Evolutionary conservation across 2,329 filamentous ascomycete genomes (phyloP).

Genomic region (Emericellopsis cladophorae): DNA sequence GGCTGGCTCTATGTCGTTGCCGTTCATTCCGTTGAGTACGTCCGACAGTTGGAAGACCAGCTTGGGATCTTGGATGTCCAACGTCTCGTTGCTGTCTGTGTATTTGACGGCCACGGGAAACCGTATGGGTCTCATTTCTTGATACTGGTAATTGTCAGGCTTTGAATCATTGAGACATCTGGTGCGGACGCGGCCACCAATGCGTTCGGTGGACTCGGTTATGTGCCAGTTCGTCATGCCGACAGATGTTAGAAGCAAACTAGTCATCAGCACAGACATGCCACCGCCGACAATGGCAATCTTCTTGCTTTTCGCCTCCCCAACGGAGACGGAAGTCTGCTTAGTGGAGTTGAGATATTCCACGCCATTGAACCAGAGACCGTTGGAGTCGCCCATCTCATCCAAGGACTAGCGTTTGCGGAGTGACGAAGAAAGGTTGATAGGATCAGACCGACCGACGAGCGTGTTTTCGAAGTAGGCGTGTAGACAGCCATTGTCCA

Average conservation of each 20-base stretch:
- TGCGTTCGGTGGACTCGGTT: conserved; percentile 44
- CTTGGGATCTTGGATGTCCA: conserved; percentile 48
- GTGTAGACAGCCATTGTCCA: conserved; percentile 22
- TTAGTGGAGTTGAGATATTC: conserved; percentile 40
- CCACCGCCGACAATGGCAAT: conserved; percentile 54
- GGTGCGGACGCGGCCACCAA: conserved; percentile 53
- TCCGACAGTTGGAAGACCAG: conserved; percentile 52
- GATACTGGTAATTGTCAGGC: conserved; percentile 52
- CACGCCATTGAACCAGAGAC: conserved; percentile 53
- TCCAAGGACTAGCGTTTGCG: conserved; percentile 8
- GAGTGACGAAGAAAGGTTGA: conserved; percentile 9
- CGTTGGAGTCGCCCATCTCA: conserved; percentile 34
- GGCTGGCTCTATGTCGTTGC: conserved; percentile 19
- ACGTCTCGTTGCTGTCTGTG: conserved; percentile 39
- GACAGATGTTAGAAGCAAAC: conserved; percentile 31
- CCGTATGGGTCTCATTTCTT: conserved; percentile 55
- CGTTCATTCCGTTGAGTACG: conserved; percentile 47
- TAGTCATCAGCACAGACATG: conserved; percentile 52
- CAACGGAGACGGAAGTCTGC: conserved; percentile 36
- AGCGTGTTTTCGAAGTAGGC: conserved; percentile 21
- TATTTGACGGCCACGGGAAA: conserved; percentile 24
- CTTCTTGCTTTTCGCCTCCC: conserved; percentile 37
- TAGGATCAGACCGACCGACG: conserved; percentile 19
- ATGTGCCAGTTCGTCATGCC: conserved; percentile 50
- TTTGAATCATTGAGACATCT: conserved; percentile 42